Conservation (phyloP, 768 basidiomycete genomes). For the Coprinellus aureogranulatus region DNA sequence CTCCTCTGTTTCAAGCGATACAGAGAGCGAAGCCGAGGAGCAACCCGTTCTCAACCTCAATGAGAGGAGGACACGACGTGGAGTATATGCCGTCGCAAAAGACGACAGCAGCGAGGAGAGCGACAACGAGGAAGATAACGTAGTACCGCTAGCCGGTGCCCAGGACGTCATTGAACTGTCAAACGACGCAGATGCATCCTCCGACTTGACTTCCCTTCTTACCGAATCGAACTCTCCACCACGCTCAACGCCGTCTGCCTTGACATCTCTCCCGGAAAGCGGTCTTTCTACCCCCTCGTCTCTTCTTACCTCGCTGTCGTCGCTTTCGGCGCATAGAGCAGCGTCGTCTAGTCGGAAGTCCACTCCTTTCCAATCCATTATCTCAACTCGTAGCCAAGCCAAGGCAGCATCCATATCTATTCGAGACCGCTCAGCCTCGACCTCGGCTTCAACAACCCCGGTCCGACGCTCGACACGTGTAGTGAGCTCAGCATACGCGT, state of each 20-base stretch:
- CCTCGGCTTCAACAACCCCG: conserved; percentile 20
- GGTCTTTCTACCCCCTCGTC: conserved; percentile 36
- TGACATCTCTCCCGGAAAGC: conserved; percentile 32
- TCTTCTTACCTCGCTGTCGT: conserved; percentile 42
- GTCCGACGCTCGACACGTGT: conserved; percentile 34
- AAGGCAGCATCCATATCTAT: conserved; percentile 37
- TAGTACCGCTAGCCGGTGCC: conserved; percentile 43
- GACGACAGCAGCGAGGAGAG: conserved; percentile 63
- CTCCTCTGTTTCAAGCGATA: conserved; percentile 32
- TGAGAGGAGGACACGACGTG: conserved; percentile 76
- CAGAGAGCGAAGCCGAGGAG: conserved; percentile 40
- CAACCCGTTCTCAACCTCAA: conserved; percentile 58
- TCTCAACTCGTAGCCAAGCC: conserved; percentile 54
- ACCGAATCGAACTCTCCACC: conserved; percentile 32
- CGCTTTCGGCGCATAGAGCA: conserved; percentile 24
- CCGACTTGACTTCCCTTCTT: conserved; percentile 43
- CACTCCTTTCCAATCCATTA: conserved; percentile 52
- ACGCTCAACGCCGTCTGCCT: conserved; percentile 24
- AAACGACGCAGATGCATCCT: conserved; percentile 46
- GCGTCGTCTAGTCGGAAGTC: conserved; percentile 32
- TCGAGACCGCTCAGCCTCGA: conserved; percentile 13
- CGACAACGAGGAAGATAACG: conserved; percentile 53
- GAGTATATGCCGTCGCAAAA: conserved; percentile 72
- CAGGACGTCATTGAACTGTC: conserved; percentile 52
- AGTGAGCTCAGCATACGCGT: conserved; percentile 18